Base-by-base conservation (phyloP, 768 basidiomycete species). In the Termitomyces sp. region DNA sequence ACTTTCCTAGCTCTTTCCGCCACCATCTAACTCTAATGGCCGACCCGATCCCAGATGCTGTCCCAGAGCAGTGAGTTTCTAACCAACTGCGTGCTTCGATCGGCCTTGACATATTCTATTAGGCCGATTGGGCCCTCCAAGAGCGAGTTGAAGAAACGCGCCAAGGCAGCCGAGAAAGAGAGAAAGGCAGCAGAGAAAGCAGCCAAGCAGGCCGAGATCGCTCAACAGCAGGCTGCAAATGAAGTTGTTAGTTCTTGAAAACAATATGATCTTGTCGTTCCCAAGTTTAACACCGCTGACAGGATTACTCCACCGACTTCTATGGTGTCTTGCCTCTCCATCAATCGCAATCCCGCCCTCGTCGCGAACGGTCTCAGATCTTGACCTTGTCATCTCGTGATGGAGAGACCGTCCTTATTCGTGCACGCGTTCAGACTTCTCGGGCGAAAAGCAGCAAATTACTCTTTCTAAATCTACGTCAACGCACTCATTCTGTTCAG, bases 401-500 rank as follows among this genome's bases (percentile, higher is more conserved):
- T 59, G 93, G 86, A 6, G 77, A 95, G 67, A 82, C 77, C 6
- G 89, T 98, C 50, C 74, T 92, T 57, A 76, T 98, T 59, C 90
- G 96, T 62, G 95, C 94, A 12, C 85, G 97, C 54, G 80, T 99
- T 43, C 93, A 96, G 69, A 95, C 90, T 16, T 88, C 90, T 27
- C 87, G 97, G 54, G 89, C 91, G 0, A 92, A 97, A 71, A 94
- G 92, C 63, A 91, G 84, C 75, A 99, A 94, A 77, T 94, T 98
- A 85, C 90, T 91, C 51, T 99, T 99, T 75, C 74, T 98, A 52
- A 87, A 87, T 68, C 80, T 99, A 54, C 90, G 96, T 58, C 96
- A 99, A 71, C 83, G 90, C 63, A 87, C 82, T 14, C 81, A 89
- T 67, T 80, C 95, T 54, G 86, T 99, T 9, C 96, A 98, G 69